Conservation (phyloP, 2,329 filamentous ascomycete genomes). For the Xylaria sp. region DNA sequence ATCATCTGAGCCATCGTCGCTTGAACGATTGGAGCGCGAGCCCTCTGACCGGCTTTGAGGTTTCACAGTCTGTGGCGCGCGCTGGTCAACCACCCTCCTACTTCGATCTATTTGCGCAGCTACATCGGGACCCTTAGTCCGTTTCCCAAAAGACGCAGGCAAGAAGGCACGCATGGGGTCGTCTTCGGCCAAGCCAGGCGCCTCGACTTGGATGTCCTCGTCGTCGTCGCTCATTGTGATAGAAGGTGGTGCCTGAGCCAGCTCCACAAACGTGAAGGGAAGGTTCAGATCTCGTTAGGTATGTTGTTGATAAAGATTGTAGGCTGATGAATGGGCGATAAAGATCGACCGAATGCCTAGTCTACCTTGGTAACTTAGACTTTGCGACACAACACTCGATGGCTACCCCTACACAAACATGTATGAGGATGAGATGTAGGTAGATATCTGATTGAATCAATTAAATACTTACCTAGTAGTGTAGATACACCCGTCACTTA, state of each 20-base stretch:
- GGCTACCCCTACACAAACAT: no score
- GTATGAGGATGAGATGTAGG: background rate
- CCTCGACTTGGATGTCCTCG: constrained; percentile 69
- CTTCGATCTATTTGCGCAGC: constrained; percentile 83
- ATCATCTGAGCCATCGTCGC: constrained; percentile 61
- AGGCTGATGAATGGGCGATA: background rate
- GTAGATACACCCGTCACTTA: background rate
- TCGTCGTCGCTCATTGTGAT: constrained; percentile 65
- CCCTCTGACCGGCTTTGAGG: constrained; percentile 45
- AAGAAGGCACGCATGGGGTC: constrained; percentile 81
- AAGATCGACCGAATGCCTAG: no score
- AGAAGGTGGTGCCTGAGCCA: background rate
- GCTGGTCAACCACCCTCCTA: constrained; percentile 66
- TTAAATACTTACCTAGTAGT: background rate
- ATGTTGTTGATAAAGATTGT: background rate
- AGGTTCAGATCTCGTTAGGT: background rate
- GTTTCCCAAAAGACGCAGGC: constrained; percentile 87
- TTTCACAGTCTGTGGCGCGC: constrained; percentile 47
- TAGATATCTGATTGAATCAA: background rate
- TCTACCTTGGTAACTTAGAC: no score
- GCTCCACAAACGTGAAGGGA: constrained; percentile 6
- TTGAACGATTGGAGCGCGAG: constrained; percentile 47
- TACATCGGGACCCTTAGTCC: constrained; percentile 77
- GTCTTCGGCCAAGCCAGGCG: constrained; percentile 65
- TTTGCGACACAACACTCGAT: no score